phyloP scores from a whole-genome alignment of 2,329 filamentous ascomycete species.

The Cytospora piceicola region DNA sequence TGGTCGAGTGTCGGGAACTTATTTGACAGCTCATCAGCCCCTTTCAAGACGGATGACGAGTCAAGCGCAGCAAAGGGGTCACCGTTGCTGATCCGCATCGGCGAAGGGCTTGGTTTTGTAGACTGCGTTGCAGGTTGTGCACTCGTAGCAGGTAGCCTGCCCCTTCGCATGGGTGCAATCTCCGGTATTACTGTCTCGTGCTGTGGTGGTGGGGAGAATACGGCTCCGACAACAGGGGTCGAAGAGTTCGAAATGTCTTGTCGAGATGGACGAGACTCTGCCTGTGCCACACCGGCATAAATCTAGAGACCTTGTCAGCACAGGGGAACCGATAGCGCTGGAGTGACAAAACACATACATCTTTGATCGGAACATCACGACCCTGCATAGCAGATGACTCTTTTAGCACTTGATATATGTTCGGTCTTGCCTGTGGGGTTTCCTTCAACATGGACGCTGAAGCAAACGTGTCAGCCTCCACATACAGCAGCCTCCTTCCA shows the following conservation, averaged over 20 bases:
- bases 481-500: background rate
- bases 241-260: slow-evolving; percentile 56
- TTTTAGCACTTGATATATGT: slow-evolving; percentile 89
- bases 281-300: slow-evolving; percentile 66
- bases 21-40: slow-evolving; percentile 75
- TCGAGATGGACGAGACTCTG: slow-evolving; percentile 61
- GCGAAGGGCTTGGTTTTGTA: slow-evolving; percentile 66
- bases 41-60: slow-evolving; percentile 49
- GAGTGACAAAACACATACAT: slow-evolving; percentile 61
- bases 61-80: slow-evolving; percentile 95
- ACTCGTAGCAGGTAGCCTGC: slow-evolving; percentile 62
- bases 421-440: slow-evolving; percentile 76
- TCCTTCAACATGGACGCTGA: slow-evolving; percentile 89
- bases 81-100: slow-evolving; percentile 67
- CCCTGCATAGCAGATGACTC: slow-evolving; percentile 91
- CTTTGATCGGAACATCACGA: slow-evolving; percentile 82
- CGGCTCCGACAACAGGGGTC: slow-evolving; percentile 73
- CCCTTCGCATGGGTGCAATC: slow-evolving; percentile 91
- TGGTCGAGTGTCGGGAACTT: slow-evolving; percentile 92
- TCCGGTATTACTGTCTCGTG: slow-evolving; percentile 79
- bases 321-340: slow-evolving; percentile 30
- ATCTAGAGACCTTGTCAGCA: slow-evolving; percentile 58
- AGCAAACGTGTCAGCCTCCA: slow-evolving; percentile 21
- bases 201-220: slow-evolving; percentile 75
- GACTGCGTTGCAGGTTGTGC: slow-evolving; percentile 40